Conservation (phyloP, 2,329 filamentous ascomycete genomes). For the Clonostachys rhizophaga region DNA sequence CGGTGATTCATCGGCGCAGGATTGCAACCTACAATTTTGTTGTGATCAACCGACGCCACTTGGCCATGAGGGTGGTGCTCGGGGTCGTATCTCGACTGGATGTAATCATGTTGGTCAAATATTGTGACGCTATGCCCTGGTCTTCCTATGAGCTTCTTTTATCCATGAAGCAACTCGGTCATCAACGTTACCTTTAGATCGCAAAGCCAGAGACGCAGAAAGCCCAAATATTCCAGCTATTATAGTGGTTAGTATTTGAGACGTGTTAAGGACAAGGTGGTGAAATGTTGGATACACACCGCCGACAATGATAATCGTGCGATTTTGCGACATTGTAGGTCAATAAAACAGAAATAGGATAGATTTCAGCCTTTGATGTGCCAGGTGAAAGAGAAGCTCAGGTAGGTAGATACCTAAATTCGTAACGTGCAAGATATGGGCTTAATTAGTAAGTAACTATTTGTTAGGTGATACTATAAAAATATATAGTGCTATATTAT, state of each 20-base stretch:
- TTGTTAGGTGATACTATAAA: too few relatives aligned
- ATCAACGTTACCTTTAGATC: neutral
- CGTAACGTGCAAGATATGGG: too few relatives aligned
- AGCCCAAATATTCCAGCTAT: neutral
- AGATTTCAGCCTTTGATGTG: neutral
- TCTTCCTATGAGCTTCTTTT: neutral
- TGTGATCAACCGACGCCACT: constrained; percentile 15
- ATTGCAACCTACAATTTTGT: constrained; percentile 13
- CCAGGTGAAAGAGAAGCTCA: too few relatives aligned
- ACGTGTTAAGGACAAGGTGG: neutral
- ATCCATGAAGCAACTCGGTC: neutral
- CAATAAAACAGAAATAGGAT: too few relatives aligned
- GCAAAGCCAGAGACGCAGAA: neutral
- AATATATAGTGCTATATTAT: too few relatives aligned
- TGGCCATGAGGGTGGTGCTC: constrained; percentile 6
- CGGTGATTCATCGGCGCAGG: neutral
- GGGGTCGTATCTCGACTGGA: constrained; percentile 11
- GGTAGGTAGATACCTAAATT: too few relatives aligned
- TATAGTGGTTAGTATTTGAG: neutral
- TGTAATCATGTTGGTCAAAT: constrained; percentile 12
- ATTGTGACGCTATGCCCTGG: constrained; percentile 7
- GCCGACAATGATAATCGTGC: neutral
- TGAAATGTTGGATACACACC: neutral
- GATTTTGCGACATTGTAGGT: neutral
- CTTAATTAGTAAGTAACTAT: too few relatives aligned